Conservation (phyloP, 805 yeast genomes). For the Metschnikowia reukaufii region DNA sequence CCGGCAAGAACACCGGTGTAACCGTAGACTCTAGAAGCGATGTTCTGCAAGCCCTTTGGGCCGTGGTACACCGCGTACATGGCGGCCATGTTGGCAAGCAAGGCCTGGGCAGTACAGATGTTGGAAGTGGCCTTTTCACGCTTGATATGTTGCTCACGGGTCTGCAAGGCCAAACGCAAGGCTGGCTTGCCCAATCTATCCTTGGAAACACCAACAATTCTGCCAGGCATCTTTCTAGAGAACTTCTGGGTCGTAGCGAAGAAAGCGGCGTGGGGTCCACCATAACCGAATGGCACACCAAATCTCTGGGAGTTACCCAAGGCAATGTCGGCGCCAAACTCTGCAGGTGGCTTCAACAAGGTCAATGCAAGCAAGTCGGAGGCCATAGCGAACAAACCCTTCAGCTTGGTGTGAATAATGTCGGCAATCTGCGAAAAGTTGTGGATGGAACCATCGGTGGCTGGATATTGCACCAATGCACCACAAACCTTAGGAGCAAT, state of each 20-base stretch:
- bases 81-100: conserved; percentile 92
- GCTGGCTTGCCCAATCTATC: conserved; percentile 92
- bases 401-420: conserved; percentile 58
- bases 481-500: conserved; percentile 59
- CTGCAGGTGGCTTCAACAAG: conserved; percentile 76
- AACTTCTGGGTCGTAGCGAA: conserved; percentile 80
- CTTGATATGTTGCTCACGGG: conserved; percentile 97
- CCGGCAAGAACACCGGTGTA: conserved; percentile 70
- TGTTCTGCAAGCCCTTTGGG: conserved; percentile 75
- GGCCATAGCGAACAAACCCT: conserved; percentile 82
- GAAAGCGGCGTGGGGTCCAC: conserved; percentile 99
- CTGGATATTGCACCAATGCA: conserved; percentile 86
- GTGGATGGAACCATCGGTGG: conserved; percentile 66
- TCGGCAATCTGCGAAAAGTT: conserved; percentile 59
- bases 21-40: conserved; percentile 76
- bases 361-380: conserved; percentile 90
- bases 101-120: conserved; percentile 97
- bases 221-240: conserved; percentile 93
- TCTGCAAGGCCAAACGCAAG: conserved; percentile 88
- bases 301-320: conserved; percentile 92
- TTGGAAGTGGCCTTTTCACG: conserved; percentile 97
- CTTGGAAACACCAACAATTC: conserved; percentile 89
- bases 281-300: conserved; percentile 97
- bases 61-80: conserved; percentile 98
- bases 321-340: conserved; percentile 89